Percentiles rank a stretch among this genome's conserved stretches.
Conservation (phyloP, 2,329 filamentous ascomycete species). For the Fusarium begoniae region DNA sequence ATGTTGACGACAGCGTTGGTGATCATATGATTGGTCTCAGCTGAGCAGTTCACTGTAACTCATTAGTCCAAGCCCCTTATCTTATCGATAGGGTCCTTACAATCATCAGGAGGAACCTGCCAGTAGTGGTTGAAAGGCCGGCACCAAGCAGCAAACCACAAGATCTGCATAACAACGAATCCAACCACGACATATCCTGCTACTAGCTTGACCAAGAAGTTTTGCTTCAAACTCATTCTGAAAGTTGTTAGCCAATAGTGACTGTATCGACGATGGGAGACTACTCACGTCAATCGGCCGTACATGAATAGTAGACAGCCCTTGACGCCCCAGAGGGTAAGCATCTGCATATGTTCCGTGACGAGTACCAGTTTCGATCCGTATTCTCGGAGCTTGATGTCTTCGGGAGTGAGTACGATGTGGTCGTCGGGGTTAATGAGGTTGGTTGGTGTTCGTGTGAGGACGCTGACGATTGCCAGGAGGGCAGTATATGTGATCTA, state of each 20-base stretch:
- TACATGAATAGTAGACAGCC: constrained; percentile 63
- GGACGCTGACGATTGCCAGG: constrained; percentile 36
- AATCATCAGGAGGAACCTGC: constrained; percentile 59
- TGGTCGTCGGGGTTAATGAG: constrained; percentile 61
- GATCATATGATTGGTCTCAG: constrained; percentile 64
- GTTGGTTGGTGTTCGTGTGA: constrained; percentile 60
- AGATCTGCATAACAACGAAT: constrained; percentile 61
- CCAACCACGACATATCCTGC: constrained; percentile 52
- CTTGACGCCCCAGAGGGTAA: constrained; percentile 65
- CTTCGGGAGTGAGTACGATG: constrained; percentile 55
- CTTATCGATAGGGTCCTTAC: constrained; percentile 36
- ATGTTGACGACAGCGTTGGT: constrained; percentile 67
- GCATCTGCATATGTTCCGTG: constrained; percentile 68
- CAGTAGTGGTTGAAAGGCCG: constrained; percentile 58
- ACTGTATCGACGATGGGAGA: rapidly evolving
- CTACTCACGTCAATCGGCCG: constrained; percentile 57
- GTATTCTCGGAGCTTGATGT: constrained; percentile 52
- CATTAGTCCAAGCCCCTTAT: neutral
- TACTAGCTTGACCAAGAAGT: constrained; percentile 55
- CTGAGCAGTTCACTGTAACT: constrained; percentile 53
- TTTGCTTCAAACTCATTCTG: constrained; percentile 55
- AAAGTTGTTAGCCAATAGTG: rapidly evolving
- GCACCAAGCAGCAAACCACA: constrained; percentile 61
- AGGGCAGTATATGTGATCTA: constrained; percentile 36
- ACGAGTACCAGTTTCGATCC: constrained; percentile 70